Evolutionary conservation across 768 basidiomycete species (phyloP).

Genomic region (Amanita pseudoporphyria): DNA sequence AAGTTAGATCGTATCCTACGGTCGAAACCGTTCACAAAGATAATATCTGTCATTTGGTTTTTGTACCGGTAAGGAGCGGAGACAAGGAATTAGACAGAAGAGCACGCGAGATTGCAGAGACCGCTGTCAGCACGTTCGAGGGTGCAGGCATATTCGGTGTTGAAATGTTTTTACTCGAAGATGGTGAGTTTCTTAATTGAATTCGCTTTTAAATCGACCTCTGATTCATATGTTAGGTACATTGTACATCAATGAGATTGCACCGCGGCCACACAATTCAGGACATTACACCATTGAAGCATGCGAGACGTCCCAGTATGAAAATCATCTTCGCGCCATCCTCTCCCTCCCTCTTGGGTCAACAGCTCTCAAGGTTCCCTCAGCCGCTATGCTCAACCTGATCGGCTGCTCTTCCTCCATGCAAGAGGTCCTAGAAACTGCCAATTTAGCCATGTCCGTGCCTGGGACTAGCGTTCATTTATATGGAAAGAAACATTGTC

Average conservation of each 20-base stretch:
- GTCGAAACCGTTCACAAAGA: constrained; percentile 96
- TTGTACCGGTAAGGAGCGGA: constrained; percentile 68
- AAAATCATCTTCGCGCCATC: constrained; percentile 94
- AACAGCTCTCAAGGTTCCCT: constrained; percentile 78
- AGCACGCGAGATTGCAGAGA: constrained; percentile 70
- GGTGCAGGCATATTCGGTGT: constrained; percentile 97
- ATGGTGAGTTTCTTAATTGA: too few species aligned
- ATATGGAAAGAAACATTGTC: constrained; percentile 88
- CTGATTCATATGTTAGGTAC: constrained; percentile 34
- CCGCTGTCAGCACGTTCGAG: constrained; percentile 64
- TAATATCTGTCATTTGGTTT: constrained; percentile 88
- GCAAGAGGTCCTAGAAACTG: constrained; percentile 45
- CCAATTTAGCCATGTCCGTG: constrained; percentile 49
- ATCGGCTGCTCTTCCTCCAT: constrained; percentile 65
- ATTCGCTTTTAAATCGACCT: background rate
- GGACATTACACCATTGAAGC: constrained; percentile 99
- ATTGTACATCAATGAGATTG: constrained; percentile 91
- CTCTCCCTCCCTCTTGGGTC: constrained; percentile 84
- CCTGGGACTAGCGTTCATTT: constrained; percentile 81
- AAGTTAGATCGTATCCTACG: constrained; percentile 66
- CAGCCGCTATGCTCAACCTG: constrained; percentile 89
- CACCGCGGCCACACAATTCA: constrained; percentile 96
- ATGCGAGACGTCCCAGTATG: constrained; percentile 93
- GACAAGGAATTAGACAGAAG: constrained; percentile 44
- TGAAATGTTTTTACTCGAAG: constrained; percentile 90